Conservation (phyloP, 1,139 yeast species). For the Diutina sp. region DNA sequence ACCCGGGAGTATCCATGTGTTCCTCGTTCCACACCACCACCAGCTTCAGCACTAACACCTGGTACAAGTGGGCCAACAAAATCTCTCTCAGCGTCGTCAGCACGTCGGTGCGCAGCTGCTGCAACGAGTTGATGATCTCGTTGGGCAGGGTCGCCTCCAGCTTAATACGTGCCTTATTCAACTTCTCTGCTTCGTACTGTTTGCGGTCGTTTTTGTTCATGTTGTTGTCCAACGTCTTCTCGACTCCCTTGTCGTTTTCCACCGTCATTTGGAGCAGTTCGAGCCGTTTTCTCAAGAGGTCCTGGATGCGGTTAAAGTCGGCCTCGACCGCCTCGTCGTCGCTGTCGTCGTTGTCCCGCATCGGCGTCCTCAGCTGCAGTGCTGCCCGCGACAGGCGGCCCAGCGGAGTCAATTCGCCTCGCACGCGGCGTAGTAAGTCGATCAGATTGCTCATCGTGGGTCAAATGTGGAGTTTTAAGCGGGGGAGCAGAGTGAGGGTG, state of each 20-base stretch:
- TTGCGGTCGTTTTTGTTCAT: slow-evolving; percentile 9
- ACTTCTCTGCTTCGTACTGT: slow-evolving; percentile 19
- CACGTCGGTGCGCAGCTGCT: slow-evolving; percentile 29
- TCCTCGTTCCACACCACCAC: slow-evolving; percentile 26
- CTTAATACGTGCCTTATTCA: slow-evolving; percentile 25
- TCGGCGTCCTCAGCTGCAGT: slow-evolving; percentile 20
- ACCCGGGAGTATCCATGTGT: slow-evolving; percentile 17
- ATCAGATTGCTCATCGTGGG: not conserved
- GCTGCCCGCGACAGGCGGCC: slow-evolving; percentile 1
- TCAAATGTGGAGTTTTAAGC: not conserved
- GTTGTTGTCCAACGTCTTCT: slow-evolving; percentile 8
- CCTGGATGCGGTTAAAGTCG: slow-evolving; percentile 27
- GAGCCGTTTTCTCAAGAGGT: slow-evolving; percentile 23
- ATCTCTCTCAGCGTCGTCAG: slow-evolving; percentile 38
- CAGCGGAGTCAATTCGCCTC: slow-evolving; percentile 1
- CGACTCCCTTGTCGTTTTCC: slow-evolving; percentile 7
- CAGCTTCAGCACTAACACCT: slow-evolving; percentile 32
- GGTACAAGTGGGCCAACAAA: slow-evolving; percentile 37
- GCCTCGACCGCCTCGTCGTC: slow-evolving; percentile 28
- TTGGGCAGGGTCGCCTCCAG: slow-evolving; percentile 25
- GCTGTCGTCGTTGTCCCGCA: slow-evolving; percentile 31
- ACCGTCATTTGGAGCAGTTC: slow-evolving; percentile 18
- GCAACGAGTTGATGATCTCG: slow-evolving; percentile 27
- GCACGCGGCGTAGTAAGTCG: not conserved
- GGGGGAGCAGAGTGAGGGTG: not conserved